Evolutionary conservation across 305 asterid species (phyloP).

Genomic region (Fraxinus dipetala): DNA sequence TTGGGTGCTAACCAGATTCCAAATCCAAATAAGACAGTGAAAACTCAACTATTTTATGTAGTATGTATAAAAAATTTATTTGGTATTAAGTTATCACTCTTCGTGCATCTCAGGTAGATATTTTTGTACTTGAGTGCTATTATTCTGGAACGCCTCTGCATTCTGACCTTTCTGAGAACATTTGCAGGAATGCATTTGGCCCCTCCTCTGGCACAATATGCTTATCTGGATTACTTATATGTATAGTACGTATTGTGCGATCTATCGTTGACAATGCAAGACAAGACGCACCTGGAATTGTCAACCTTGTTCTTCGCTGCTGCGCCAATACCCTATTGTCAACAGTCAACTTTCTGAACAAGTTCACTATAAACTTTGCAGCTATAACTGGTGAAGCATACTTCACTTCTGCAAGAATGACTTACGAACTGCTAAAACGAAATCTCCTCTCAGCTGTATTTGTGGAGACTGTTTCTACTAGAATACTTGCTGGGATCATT

Average conservation of each 20-base stretch:
- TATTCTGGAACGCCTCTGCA: background rate
- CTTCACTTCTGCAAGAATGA: conserved; percentile 83
- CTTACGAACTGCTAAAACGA: conserved; percentile 82
- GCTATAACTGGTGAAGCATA: conserved; percentile 96
- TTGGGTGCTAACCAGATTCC: background rate
- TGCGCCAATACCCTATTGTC: conserved; percentile 64
- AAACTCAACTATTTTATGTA: background rate
- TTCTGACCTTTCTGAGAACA: conserved; percentile 12
- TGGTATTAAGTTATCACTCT: background rate
- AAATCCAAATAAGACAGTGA: background rate
- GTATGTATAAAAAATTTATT: background rate
- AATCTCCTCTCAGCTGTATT: conserved; percentile 85
- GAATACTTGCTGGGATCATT: conserved; percentile 67
- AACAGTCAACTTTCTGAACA: conserved; percentile 80
- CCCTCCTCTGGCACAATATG: conserved; percentile 92
- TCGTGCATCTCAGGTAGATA: background rate
- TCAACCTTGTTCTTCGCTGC: conserved; percentile 68
- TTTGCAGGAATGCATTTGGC: conserved; percentile 80
- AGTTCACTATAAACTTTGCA: conserved; percentile 77
- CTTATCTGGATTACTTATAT: conserved; percentile 65
- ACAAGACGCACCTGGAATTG: conserved; percentile 67
- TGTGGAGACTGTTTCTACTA: conserved; percentile 89
- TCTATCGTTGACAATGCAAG: conserved; percentile 77
- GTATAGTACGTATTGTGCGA: conserved; percentile 61
- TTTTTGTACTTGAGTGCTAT: background rate